Evolutionary conservation across 495 filamentous ascomycete genomes (phyloP).

Genomic region (Aspergillus funiculosus): DNA sequence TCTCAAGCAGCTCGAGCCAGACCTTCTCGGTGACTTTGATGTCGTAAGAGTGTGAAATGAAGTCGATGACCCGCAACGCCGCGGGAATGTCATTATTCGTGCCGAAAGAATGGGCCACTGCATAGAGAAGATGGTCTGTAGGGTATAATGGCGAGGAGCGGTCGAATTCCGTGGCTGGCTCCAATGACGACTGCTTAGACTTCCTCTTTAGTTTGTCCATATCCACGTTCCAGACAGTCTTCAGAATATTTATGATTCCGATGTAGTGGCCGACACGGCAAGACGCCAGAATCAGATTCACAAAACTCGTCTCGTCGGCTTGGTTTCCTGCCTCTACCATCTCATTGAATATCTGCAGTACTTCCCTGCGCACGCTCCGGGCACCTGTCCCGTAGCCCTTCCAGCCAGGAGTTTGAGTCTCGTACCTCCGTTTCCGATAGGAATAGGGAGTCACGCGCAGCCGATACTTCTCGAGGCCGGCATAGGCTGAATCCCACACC

Average conservation of each 20-base stretch:
- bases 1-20: conserved; percentile 56
- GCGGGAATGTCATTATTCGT: conserved; percentile 50
- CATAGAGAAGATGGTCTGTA: conserved; percentile 46
- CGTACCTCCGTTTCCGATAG: conserved; percentile 26
- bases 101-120: conserved; percentile 54
- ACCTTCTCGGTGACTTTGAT: conserved; percentile 42
- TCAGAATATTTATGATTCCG: conserved; percentile 45
- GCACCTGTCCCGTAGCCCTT: conserved; percentile 29
- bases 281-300: conserved; percentile 51
- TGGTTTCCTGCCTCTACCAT: conserved; percentile 45
- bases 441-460: conserved; percentile 37
- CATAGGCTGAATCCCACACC: conserved; percentile 37
- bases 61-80: conserved; percentile 50
- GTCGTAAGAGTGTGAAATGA: conserved; percentile 50
- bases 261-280: conserved; percentile 48
- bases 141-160: conserved; percentile 51
- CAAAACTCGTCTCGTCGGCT: conserved; percentile 51
- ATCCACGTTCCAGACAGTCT: conserved; percentile 55
- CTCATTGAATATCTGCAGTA: conserved; percentile 39
- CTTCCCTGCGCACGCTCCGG: conserved; percentile 30
- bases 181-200: conserved; percentile 21
- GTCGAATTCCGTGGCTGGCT: conserved; percentile 28
- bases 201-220: conserved; percentile 34
- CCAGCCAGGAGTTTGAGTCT: conserved; percentile 20
- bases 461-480: conserved; percentile 33